A percentile compares a stretch with the other conserved stretches of the same genome.
Conservation (phyloP, 176 grass and related monocot genomes). For the Guadua angustifolia region DNA sequence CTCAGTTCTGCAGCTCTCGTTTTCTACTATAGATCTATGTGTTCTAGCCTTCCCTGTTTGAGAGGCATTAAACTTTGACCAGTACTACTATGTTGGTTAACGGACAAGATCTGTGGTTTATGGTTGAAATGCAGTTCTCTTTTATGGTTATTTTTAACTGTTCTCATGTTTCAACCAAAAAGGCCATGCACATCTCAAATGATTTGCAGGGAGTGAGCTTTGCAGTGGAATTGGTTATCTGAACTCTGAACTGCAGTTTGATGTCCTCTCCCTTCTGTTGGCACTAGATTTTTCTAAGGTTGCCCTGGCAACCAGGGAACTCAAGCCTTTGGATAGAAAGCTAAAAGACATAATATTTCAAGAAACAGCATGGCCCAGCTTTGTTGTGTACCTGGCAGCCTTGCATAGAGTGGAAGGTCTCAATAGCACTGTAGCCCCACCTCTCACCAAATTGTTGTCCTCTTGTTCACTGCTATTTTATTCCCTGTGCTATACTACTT, state of each 20-base stretch:
- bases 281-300: not conserved
- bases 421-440: not conserved
- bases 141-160: too few relatives aligned
- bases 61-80: not conserved
- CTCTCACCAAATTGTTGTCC: not conserved
- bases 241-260: not conserved
- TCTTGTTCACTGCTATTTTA: not conserved
- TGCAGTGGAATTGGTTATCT: not conserved
- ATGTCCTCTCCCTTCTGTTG: not conserved
- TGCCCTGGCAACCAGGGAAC: slow-evolving; percentile 30
- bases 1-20: not conserved
- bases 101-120: not conserved
- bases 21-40: not conserved
- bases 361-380: slow-evolving; percentile 1
- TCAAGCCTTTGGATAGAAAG: not conserved
- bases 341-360: not conserved
- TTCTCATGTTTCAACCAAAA: too few relatives aligned
- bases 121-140: too few relatives aligned
- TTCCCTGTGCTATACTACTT: too few relatives aligned
- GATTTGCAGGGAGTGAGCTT: not conserved
- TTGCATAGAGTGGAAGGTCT: slow-evolving; percentile 16
- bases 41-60: not conserved
- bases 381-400: slow-evolving; percentile 25
- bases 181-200: not conserved
- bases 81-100: not conserved